phyloP scores from a whole-genome alignment of 163 green algal genomes.

The Scenedesmus sp. region DNA sequence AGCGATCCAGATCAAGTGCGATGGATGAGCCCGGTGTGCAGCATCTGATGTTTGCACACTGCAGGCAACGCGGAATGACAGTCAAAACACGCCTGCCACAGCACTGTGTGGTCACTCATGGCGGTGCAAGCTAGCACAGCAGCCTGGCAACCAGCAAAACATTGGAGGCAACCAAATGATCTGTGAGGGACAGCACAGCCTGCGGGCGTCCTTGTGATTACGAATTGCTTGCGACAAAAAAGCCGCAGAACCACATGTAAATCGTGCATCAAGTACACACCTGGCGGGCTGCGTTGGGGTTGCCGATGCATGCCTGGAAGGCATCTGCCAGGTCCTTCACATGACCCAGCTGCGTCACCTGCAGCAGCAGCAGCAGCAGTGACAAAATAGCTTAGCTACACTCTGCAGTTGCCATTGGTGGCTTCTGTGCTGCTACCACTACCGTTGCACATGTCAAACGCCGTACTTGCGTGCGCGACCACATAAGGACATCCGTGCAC shows the following conservation, averaged over 20 bases:
- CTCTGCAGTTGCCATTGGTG: not conserved
- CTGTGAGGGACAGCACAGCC: not conserved
- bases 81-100: no score
- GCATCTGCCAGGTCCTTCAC: slow-evolving; percentile 95
- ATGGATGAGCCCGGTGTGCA: not conserved
- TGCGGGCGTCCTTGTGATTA: not conserved
- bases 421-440: no score
- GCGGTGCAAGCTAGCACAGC: no score
- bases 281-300: slow-evolving; percentile 87
- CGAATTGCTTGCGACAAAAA: not conserved
- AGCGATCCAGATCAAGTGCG: not conserved
- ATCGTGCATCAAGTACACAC: slow-evolving; percentile 53
- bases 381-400: not conserved
- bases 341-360: slow-evolving; percentile 94
- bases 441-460: not conserved
- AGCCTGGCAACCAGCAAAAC: not conserved
- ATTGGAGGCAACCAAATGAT: not conserved
- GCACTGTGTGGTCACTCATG: no score
- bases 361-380: not conserved
- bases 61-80: no score
- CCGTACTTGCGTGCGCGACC: no score
- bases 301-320: slow-evolving; percentile 90
- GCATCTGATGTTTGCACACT: not conserved
- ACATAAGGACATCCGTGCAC: no score
- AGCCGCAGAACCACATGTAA: not conserved